Conservation (phyloP, 768 basidiomycete genomes). For the Boletus reticuloceps region DNA sequence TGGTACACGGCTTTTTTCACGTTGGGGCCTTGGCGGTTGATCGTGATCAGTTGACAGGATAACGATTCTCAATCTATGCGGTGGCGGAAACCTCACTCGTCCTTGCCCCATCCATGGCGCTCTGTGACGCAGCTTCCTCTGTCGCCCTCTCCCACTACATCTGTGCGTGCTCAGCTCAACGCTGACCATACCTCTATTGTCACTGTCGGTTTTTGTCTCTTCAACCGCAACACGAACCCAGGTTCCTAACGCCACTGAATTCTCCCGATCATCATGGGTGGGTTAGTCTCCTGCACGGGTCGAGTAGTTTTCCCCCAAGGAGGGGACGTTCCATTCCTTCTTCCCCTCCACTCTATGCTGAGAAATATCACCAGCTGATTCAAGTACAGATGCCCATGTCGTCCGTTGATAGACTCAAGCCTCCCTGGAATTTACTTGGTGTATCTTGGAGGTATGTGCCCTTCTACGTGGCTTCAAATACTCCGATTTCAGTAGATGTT, state of each 20-base stretch:
- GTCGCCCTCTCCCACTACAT: too few species aligned
- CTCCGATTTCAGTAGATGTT: slow-evolving; percentile 22
- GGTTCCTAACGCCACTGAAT: slow-evolving; percentile 38
- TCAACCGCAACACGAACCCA: slow-evolving; percentile 40
- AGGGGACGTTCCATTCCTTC: slow-evolving; percentile 38
- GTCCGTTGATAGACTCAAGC: slow-evolving; percentile 41
- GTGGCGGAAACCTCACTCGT: too few species aligned
- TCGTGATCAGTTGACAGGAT: too few species aligned
- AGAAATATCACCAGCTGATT: background rate
- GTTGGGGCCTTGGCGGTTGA: too few species aligned
- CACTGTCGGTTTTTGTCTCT: slow-evolving; percentile 30
- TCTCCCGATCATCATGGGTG: slow-evolving; percentile 35
- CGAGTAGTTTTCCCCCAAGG: slow-evolving; percentile 38
- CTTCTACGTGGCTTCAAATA: background rate
- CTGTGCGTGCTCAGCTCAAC: too few species aligned
- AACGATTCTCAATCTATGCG: too few species aligned
- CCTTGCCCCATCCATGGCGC: too few species aligned
- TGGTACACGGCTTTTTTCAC: too few species aligned
- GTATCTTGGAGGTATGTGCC: slow-evolving; percentile 21
- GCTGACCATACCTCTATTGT: background rate
- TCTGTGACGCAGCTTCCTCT: too few species aligned
- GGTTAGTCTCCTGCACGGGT: background rate
- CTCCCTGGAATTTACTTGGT: slow-evolving; percentile 36
- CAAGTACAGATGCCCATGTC: slow-evolving; percentile 9
- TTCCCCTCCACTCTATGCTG: slow-evolving; percentile 30